Evolutionary conservation across 371 early-diverging fungal species (phyloP).

Genomic region (Mucor sp.): DNA sequence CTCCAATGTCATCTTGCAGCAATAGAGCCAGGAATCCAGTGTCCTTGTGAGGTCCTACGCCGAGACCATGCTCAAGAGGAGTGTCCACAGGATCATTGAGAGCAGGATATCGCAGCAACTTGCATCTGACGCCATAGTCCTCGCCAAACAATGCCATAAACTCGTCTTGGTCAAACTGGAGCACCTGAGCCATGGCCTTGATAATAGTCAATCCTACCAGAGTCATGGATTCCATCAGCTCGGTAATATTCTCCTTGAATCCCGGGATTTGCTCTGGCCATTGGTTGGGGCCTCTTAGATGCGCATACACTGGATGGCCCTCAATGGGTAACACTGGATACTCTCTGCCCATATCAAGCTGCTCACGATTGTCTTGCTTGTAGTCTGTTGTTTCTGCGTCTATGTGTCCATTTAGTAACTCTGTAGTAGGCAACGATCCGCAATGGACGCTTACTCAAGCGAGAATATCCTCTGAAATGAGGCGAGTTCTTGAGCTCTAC

Average conservation of each 20-base stretch:
- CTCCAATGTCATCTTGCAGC: constrained; percentile 61
- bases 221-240: constrained; percentile 45
- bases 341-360: constrained; percentile 63
- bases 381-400: constrained; percentile 57
- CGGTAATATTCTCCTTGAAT: constrained; percentile 43
- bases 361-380: constrained; percentile 59
- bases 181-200: constrained; percentile 49
- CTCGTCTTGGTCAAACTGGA: constrained; percentile 42
- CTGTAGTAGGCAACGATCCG: not conserved
- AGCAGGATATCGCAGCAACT: constrained; percentile 44
- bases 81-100: constrained; percentile 24
- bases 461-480: constrained; percentile 67
- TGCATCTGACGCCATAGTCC: constrained; percentile 50
- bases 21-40: constrained; percentile 61
- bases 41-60: constrained; percentile 61
- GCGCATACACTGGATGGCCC: constrained; percentile 39
- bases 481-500: constrained; percentile 57
- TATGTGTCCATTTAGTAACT: not conserved
- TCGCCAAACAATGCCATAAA: constrained; percentile 48
- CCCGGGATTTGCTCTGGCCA: constrained; percentile 53
- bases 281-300: constrained; percentile 59
- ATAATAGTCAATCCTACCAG: constrained; percentile 47
- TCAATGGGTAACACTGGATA: constrained; percentile 25
- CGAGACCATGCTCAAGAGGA: constrained; percentile 44
- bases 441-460: constrained; percentile 32